These are phyloP conservation scores for Pistacia vera DNA, from an alignment of 345 rosid genomes.

Conservation along the genomic window DNA sequence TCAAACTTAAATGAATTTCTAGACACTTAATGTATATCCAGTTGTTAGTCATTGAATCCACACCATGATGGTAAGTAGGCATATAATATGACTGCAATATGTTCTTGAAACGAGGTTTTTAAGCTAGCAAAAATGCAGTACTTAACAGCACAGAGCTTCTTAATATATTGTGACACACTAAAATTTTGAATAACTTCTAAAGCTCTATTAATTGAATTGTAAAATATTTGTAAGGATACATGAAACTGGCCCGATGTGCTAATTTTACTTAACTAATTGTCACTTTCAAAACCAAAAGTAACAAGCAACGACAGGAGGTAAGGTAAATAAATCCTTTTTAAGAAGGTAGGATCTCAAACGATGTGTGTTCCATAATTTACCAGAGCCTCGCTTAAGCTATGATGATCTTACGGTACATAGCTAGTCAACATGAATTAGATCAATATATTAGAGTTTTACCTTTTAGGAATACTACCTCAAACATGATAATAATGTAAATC, in stretches of 20 bases:
- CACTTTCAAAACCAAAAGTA: background rate
- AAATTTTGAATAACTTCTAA: background rate
- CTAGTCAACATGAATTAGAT: background rate
- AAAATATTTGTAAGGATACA: too few relatives aligned
- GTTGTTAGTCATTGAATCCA: background rate
- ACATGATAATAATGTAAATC: conserved; percentile 3
- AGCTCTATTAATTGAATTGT: background rate
- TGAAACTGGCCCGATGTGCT: background rate
- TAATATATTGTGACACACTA: too few relatives aligned
- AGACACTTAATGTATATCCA: background rate
- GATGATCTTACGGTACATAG: background rate
- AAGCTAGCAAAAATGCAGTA: background rate
- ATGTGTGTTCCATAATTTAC: background rate
- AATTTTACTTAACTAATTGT: background rate
- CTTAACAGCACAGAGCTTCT: background rate
- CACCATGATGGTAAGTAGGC: background rate
- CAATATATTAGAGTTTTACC: background rate
- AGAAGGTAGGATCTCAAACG: background rate
- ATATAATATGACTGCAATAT: background rate
- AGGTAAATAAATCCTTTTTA: background rate
- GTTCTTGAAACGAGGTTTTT: background rate
- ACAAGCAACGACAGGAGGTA: background rate
- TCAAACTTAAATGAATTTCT: background rate
- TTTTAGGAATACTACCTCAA: conserved; percentile 2
- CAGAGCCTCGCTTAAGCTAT: background rate